Conservation (phyloP, 208 protist genomes). For the Leishmania arabica region DNA sequence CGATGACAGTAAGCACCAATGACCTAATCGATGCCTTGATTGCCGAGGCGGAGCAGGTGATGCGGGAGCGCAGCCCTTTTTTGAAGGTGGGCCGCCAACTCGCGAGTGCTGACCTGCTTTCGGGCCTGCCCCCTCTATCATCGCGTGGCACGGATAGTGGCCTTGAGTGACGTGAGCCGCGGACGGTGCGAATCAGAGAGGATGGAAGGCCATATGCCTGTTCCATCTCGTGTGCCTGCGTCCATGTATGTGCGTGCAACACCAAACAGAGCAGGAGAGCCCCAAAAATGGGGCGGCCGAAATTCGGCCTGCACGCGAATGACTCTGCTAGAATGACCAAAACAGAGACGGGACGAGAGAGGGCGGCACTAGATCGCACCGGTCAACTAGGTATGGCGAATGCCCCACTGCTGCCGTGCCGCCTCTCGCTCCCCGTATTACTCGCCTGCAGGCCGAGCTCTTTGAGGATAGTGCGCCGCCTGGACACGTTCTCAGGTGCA, state of each 20-base stretch:
- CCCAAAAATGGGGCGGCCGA: neutral
- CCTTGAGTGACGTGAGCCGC: neutral
- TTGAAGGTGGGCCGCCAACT: conserved; percentile 3
- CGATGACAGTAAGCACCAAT: neutral
- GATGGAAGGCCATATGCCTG: neutral
- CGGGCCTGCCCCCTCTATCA: neutral
- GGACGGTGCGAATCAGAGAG: neutral
- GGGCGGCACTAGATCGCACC: neutral
- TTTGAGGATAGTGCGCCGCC: neutral
- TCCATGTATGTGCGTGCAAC: neutral
- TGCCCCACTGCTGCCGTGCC: neutral
- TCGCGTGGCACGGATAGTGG: neutral
- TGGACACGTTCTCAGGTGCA: neutral
- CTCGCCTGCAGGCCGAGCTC: neutral
- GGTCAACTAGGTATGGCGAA: neutral
- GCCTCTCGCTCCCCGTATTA: no score
- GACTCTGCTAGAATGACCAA: neutral
- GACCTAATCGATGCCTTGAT: conserved; percentile 29
- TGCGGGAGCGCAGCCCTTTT: conserved; percentile 18
- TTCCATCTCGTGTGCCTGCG: neutral
- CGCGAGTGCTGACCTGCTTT: neutral
- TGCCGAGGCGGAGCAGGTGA: conserved; percentile 33
- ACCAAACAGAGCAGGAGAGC: neutral
- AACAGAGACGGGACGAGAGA: neutral
- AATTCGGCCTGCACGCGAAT: neutral